Conservation (phyloP, 352 stramenopile genomes). For the Thalassiosira sp. region DNA sequence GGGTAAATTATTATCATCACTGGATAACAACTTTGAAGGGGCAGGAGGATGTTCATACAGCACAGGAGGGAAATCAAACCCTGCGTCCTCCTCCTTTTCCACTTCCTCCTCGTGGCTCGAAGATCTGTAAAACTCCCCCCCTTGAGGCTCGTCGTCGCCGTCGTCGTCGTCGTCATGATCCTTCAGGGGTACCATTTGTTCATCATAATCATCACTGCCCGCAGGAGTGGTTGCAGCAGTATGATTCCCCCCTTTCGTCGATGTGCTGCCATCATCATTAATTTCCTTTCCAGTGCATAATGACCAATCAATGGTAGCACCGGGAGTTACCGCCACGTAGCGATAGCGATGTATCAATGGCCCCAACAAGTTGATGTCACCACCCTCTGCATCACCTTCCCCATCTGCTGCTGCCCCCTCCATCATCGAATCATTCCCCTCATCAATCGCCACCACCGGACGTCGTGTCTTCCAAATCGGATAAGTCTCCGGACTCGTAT, state of each 20-base stretch:
- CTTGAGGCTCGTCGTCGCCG: not conserved
- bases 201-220: conserved; percentile 35
- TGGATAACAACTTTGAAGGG: no score
- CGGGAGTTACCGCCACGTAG: conserved; percentile 78
- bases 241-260: conserved; percentile 14
- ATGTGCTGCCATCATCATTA: conserved; percentile 24
- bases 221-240: conserved; percentile 29
- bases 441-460: conserved; percentile 87
- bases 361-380: no score
- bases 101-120: conserved; percentile 5
- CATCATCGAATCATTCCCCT: conserved; percentile 5
- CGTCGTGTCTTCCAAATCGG: conserved; percentile 93
- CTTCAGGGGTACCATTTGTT: not conserved
- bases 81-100: conserved; percentile 16
- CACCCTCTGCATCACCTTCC: no score
- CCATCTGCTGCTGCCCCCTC: no score
- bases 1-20: no score
- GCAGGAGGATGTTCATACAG: conserved; percentile 46
- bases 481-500: conserved; percentile 95
- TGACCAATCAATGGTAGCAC: conserved; percentile 48
- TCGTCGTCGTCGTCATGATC: not conserved
- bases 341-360: conserved; percentile 69
- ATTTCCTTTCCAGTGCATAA: conserved; percentile 21
- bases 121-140: no score
- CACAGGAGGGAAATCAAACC: conserved; percentile 43